Evolutionary conservation across 139 green algal genomes (phyloP).

Genomic region (Mesostigma viride): DNA sequence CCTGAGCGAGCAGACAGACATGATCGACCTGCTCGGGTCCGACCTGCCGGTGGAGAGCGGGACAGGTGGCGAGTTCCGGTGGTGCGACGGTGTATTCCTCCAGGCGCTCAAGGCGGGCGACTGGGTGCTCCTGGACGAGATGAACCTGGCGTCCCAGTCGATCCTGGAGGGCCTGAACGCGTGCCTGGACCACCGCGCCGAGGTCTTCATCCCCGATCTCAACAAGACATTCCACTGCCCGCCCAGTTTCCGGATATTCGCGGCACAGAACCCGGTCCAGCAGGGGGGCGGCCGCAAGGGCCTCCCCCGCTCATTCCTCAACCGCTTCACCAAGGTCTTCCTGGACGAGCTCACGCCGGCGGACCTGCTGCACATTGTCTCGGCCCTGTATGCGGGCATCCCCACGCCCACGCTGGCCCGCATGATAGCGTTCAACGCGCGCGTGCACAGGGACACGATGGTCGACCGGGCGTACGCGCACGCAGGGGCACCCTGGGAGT

Average conservation of each 20-base stretch:
- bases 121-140: slow-evolving; percentile 98
- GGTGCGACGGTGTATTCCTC: slow-evolving; percentile 88
- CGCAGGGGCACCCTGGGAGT: slow-evolving; percentile 88
- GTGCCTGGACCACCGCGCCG: slow-evolving; percentile 81
- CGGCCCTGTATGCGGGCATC: slow-evolving; percentile 57
- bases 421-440: slow-evolving; percentile 70
- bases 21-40: slow-evolving; percentile 95
- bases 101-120: slow-evolving; percentile 64
- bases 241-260: slow-evolving; percentile 57
- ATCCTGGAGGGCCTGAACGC: slow-evolving; percentile 90
- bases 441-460: slow-evolving; percentile 49
- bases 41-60: slow-evolving; percentile 80
- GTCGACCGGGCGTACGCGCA: slow-evolving; percentile 45
- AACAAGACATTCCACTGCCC: slow-evolving; percentile 55
- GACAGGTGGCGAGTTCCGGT: slow-evolving; percentile 74
- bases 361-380: slow-evolving; percentile 71
- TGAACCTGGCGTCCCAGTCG: slow-evolving; percentile 87
- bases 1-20: slow-evolving; percentile 87
- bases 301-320: slow-evolving; percentile 91
- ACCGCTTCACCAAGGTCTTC: slow-evolving; percentile 75
- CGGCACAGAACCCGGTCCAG: slow-evolving; percentile 64
- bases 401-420: slow-evolving; percentile 32
- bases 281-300: slow-evolving; percentile 92
- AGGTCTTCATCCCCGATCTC: slow-evolving; percentile 94
- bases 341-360: slow-evolving; percentile 62